Base-by-base conservation (phyloP, 192 early-diverging fungal genomes). In the Backusella australiensis region DNA sequence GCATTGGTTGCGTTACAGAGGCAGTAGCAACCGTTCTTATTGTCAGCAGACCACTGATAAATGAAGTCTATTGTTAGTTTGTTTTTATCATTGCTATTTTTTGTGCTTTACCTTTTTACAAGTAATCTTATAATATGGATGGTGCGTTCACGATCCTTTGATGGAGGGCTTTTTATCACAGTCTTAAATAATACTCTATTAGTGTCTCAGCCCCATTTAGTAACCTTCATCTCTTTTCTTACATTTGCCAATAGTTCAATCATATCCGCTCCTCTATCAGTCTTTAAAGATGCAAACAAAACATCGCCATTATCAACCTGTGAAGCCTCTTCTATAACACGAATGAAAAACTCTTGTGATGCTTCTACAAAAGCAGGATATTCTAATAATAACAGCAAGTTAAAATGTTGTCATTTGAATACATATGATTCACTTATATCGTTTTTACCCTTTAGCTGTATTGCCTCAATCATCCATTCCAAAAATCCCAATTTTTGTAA, bases 291-390 rank as follows among this genome's bases (percentile, higher is more conserved):
- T 35, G 36, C 39, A 19, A 81, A 49, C 1, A 81, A 29, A 6
- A 65, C 12, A 78, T 77, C 73, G 15, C 76, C 69, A 75, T 81
- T 74, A 49, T 81, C 77, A 21, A 77, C 59, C 7, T 75, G 66
- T 15, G 71, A 74, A 0, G 67, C 56, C 38, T 81, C 80, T 69
- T 78, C 80, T 39, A 81, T 71, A 21, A 75, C 44, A 38, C 80
- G 76, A 17, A 81, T 34, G 12, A 81, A 63, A 4, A 81, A 42
- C 26, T 81, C 74, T n/a, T 67, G 56, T 4, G 75, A 44, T 32
- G 76, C 65, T 15, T 49, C 77, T 12, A 69, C 46, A 35, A 75
- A 75, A 4, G 11, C 66, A 38, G 75, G 65, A 67, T 53, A 34
- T 14, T 77, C 76, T 73, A 53, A 26, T 14, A 53, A 56, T 4